These are phyloP conservation scores for Aspergillus baeticus DNA, from an alignment of 495 filamentous ascomycete species.

Conservation along the genomic window DNA sequence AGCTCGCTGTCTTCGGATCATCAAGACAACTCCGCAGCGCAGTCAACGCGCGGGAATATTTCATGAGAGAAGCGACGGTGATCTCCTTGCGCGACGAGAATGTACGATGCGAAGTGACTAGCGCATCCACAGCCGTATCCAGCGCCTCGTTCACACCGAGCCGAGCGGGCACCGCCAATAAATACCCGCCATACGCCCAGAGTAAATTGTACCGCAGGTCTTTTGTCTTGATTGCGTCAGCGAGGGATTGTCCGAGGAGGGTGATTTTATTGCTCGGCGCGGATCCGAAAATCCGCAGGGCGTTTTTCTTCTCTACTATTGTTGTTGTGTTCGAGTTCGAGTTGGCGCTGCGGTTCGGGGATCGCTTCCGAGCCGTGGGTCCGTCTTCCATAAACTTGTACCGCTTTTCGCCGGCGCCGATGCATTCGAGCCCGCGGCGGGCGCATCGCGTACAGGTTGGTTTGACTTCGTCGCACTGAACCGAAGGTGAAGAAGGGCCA, in stretches of 20 bases:
- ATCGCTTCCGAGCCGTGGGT: background rate
- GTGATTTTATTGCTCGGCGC: conserved; percentile 22
- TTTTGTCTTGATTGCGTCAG: conserved; percentile 25
- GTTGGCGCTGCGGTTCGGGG: conserved; percentile 7
- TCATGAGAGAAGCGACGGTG: conserved; percentile 27
- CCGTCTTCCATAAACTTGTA: conserved; percentile 48
- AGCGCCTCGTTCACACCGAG: conserved; percentile 43
- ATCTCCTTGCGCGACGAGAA: conserved; percentile 22
- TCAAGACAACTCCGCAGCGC: conserved; percentile 36
- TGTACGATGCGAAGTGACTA: conserved; percentile 31
- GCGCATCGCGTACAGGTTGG: conserved; percentile 47
- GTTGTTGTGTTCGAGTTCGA: too few species aligned
- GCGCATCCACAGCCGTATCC: conserved; percentile 36
- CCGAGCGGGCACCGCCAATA: conserved; percentile 36
- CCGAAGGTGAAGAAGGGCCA: background rate
- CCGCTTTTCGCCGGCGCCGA: conserved; percentile 45
- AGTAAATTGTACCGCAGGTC: conserved; percentile 44
- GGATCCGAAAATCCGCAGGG: background rate
- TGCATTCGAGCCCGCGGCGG: conserved; percentile 42
- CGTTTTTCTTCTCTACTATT: background rate
- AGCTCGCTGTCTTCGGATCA: conserved; percentile 33
- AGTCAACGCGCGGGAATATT: conserved; percentile 37
- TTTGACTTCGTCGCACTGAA: conserved; percentile 44
- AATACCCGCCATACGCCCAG: conserved; percentile 41
- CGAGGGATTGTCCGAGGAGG: conserved; percentile 26